phyloP scores from a whole-genome alignment of 768 basidiomycete species.

The Hericium alpestre region DNA sequence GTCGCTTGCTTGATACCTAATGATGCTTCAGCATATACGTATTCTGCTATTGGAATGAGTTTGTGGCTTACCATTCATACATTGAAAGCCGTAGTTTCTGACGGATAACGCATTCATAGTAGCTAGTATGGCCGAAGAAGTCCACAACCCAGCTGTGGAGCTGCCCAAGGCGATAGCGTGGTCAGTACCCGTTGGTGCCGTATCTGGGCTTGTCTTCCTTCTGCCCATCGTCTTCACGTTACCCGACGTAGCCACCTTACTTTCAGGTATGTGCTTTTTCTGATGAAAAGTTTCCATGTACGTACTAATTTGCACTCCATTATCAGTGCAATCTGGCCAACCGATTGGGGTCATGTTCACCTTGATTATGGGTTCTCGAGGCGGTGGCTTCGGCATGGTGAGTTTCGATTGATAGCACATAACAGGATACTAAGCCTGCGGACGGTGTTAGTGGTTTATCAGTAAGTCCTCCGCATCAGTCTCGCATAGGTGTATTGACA shows the following conservation, averaged over 20 bases:
- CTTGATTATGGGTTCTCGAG: slow-evolving; percentile 48
- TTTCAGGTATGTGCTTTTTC: slow-evolving; percentile 31
- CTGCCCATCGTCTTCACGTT: slow-evolving; percentile 58
- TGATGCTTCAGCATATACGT: slow-evolving; percentile 37
- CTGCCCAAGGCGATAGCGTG: slow-evolving; percentile 46
- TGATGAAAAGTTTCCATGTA: not conserved
- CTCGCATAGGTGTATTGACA: not conserved
- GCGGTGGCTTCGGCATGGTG: slow-evolving; percentile 54
- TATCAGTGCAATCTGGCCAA: slow-evolving; percentile 45
- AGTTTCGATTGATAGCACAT: slow-evolving; percentile 7
- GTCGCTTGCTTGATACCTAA: not conserved
- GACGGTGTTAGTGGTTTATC: not conserved
- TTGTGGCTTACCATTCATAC: not conserved
- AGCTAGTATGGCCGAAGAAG: slow-evolving; percentile 60
- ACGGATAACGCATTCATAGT: slow-evolving; percentile 24
- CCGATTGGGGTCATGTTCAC: slow-evolving; percentile 56
- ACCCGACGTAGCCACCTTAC: slow-evolving; percentile 42
- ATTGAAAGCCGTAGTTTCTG: not conserved
- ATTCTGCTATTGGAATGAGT: slow-evolving; percentile 56
- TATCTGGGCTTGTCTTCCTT: slow-evolving; percentile 43
- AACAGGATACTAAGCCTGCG: not conserved
- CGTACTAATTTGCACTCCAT: not conserved
- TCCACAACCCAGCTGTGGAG: slow-evolving; percentile 42
- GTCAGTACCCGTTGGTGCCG: slow-evolving; percentile 41
- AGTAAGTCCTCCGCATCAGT: not conserved